Percentiles rank a stretch among this genome's conserved stretches.
Conservation (phyloP, 768 basidiomycete species). For the Boletus patriciae region DNA sequence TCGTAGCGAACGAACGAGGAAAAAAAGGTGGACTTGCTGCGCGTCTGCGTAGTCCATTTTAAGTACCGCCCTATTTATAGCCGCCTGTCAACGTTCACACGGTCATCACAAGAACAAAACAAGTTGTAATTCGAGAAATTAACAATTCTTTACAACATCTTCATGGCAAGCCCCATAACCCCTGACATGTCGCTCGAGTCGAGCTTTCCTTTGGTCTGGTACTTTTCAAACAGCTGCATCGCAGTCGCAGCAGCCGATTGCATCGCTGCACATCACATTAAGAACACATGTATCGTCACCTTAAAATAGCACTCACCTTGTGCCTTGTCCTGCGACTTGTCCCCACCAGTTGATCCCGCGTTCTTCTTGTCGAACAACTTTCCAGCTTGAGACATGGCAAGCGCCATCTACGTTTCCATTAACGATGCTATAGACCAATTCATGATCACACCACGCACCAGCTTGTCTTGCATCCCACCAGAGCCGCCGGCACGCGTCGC, state of each 20-base stretch:
- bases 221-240: constrained; percentile 28
- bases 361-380: constrained; percentile 36
- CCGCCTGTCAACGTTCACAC: too few species aligned
- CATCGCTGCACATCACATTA: constrained; percentile 24
- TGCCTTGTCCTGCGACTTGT: constrained; percentile 22
- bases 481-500: constrained; percentile 5
- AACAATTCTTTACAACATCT: constrained; percentile 17
- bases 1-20: background rate
- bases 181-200: constrained; percentile 32
- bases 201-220: constrained; percentile 26
- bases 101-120: too few species aligned
- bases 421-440: background rate
- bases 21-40: background rate
- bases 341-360: constrained; percentile 13
- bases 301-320: constrained; percentile 21
- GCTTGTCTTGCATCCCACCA: constrained; percentile 31
- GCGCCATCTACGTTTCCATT: constrained; percentile 17
- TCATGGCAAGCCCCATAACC: constrained; percentile 29
- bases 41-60: background rate
- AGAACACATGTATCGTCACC: background rate
- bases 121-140: too few species aligned
- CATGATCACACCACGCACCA: constrained; percentile 19
- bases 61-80: constrained; percentile 12
- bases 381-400: constrained; percentile 35
- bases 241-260: constrained; percentile 33